Conservation (phyloP, 2,329 filamentous ascomycete genomes). For the Cadophora sp. region DNA sequence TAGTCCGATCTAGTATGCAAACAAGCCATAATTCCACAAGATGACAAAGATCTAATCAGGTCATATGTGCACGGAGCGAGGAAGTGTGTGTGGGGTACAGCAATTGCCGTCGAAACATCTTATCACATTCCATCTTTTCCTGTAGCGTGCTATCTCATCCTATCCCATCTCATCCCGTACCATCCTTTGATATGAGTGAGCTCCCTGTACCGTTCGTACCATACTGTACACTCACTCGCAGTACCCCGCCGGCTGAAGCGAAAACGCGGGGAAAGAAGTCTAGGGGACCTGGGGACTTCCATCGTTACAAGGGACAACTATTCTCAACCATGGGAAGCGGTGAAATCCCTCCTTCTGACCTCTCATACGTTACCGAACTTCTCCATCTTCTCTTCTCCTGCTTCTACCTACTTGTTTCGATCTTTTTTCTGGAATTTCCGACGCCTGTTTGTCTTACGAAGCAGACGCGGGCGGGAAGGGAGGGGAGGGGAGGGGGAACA, state of each 20-base stretch:
- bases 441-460: slow-evolving; percentile 1
- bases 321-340: neutral
- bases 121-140: too few species aligned
- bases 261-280: slow-evolving; percentile 8
- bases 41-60: slow-evolving; percentile 6
- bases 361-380: slow-evolving; percentile 11
- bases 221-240: neutral
- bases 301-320: neutral
- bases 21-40: neutral
- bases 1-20: neutral
- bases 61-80: slow-evolving; percentile 12
- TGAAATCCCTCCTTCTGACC: neutral
- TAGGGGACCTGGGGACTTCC: slow-evolving; percentile 3
- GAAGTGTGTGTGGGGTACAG: slow-evolving; percentile 1
- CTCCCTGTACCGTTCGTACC: neutral
- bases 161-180: too few species aligned
- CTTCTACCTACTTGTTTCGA: neutral
- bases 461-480: neutral
- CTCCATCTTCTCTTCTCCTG: neutral
- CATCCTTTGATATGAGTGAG: neutral
- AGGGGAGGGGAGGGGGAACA: neutral
- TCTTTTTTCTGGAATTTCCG: neutral
- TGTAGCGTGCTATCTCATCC: too few species aligned
- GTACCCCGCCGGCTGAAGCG: slow-evolving; percentile 12
- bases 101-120: neutral